Evolutionary conservation across 1,139 yeast genomes (phyloP), one percentile per base, ranked within the genome.

Genomic region (Yamadazyma pseudoaaseri): DNA sequence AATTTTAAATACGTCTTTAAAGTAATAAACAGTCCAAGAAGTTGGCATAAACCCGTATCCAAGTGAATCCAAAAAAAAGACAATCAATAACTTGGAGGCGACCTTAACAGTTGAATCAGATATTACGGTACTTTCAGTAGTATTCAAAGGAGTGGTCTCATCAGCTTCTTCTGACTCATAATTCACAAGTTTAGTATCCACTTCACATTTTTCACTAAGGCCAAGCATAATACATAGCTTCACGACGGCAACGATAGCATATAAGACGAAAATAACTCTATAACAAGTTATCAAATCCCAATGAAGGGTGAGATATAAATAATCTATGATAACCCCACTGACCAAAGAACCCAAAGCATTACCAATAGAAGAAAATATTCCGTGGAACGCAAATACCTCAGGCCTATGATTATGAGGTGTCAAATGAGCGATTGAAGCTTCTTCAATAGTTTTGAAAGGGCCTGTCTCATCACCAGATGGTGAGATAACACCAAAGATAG

Each of bases 391-490:
- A 62, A 80, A 87, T 1, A 86, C 67, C 41, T 81, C 87, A 0
- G 96, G 83, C 29, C 95, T 65, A 37, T 76, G 76, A 31, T 68
- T 70, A 31, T 70, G 70, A 0, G 82, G 78, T 0, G 95, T 82
- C 45, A 89, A 61, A 56, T 86, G 95, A 0, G 96, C 95, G 37
- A 89, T 67, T 20, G 86, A 74, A 0, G 95, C 84, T 53, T 89
- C 96, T 53, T 89, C 97, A 14, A 89, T 79, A 1, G 95, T 79
- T 51, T 86, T 83, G 59, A 89, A 89, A 0, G 97, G 97, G 0
- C 97, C 97, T 0, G 92, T 86, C 52, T 89, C 97, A 49, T 83
- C 92, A 11, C 96, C 96, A 24, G 90, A 79, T 1, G 96, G 95
- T 1, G 96, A 86, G 4, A 89, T 83, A 9, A 89, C 89, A 0